phyloP scores from a whole-genome alignment of 2,329 filamentous ascomycete species.

The Nothomitra cinnamomea region DNA sequence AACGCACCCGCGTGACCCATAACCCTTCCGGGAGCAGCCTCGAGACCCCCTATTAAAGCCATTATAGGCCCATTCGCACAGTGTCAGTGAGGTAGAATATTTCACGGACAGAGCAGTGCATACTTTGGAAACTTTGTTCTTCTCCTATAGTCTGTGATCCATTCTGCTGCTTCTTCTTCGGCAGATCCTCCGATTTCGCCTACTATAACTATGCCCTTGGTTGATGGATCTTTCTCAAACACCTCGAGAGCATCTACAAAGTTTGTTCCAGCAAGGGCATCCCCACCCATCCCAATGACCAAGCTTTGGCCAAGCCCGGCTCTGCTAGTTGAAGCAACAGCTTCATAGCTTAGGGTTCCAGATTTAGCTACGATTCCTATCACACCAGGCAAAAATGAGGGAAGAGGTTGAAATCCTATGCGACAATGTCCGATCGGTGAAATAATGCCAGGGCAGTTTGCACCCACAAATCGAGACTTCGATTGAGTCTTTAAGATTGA shows the following conservation, averaged over 20 bases:
- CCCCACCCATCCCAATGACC: constrained; percentile 63
- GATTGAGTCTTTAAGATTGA: constrained; percentile 55
- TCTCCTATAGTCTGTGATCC: constrained; percentile 49
- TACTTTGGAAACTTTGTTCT: constrained; percentile 45
- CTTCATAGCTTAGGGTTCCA: constrained; percentile 65
- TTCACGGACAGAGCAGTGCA: constrained; percentile 12
- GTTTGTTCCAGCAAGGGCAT: constrained; percentile 56
- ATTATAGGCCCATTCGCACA: constrained; percentile 43
- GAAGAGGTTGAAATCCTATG: constrained; percentile 61
- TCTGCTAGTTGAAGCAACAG: constrained; percentile 55
- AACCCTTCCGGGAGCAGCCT: constrained; percentile 44
- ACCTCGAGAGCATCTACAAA: constrained; percentile 53
- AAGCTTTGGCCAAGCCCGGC: constrained; percentile 63
- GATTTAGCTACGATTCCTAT: constrained; percentile 68
- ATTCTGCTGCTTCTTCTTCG: constrained; percentile 56
- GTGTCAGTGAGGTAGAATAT: not conserved
- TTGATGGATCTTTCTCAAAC: constrained; percentile 48
- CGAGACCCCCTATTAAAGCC: constrained; percentile 49
- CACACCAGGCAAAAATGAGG: constrained; percentile 50
- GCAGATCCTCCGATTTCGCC: constrained; percentile 56
- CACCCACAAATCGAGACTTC: constrained; percentile 55
- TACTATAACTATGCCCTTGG: constrained; percentile 53
- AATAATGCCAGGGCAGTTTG: constrained; percentile 71
- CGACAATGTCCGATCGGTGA: constrained; percentile 52
- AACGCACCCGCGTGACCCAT: constrained; percentile 74